These are phyloP conservation scores for Albizia julibrissin DNA, from an alignment of 306 rosid species.

Conservation along the genomic window DNA sequence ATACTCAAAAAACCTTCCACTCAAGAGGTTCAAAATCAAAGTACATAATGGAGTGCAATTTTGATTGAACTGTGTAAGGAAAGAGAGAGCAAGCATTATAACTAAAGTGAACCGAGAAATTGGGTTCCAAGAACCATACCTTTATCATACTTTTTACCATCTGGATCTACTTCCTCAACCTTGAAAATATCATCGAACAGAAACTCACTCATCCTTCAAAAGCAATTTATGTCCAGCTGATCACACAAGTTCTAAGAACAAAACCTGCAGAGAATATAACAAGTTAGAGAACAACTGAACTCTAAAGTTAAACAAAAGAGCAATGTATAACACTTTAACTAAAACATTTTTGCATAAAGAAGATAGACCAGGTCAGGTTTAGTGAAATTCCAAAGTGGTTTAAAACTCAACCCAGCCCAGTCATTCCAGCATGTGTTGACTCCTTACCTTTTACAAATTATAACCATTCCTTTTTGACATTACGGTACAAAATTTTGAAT, in stretches of 20 bases:
- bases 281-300: neutral
- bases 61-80: neutral
- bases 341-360: neutral
- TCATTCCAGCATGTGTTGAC: no score
- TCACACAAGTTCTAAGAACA: neutral
- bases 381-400: neutral
- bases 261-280: neutral
- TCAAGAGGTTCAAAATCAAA: slow-evolving; percentile 9
- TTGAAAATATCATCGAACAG: slow-evolving; percentile 74
- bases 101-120: neutral
- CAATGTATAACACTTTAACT: neutral
- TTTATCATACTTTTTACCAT: slow-evolving; percentile 85
- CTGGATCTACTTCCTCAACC: slow-evolving; percentile 66
- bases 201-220: slow-evolving; percentile 70
- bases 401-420: neutral
- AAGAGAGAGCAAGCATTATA: neutral
- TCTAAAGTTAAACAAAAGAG: neutral
- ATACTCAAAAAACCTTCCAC: slow-evolving; percentile 1
- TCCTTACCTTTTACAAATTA: no score
- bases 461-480: no score
- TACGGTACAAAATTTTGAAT: no score
- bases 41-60: neutral
- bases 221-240: neutral
- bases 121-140: slow-evolving; percentile 45
- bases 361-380: neutral